A percentile compares a stretch with the other conserved stretches of the same genome.
phyloP scores from a whole-genome alignment of 83 land plant species.

The Diphasiastrum complanatum region DNA sequence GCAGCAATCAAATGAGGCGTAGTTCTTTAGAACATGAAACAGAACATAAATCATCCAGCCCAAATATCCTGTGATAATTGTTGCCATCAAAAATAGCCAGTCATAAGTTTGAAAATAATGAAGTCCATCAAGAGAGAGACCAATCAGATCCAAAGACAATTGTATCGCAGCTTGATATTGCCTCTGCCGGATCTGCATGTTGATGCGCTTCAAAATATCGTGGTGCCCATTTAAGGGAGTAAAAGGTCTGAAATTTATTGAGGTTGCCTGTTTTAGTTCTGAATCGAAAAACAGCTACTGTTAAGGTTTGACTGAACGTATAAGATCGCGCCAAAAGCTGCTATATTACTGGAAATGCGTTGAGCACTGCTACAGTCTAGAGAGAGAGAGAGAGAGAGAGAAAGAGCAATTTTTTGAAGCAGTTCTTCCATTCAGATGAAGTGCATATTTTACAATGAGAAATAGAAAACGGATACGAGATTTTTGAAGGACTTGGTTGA shows the following conservation, averaged over 20 bases:
- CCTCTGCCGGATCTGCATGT: conserved; percentile 39
- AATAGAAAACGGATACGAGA: conserved; percentile 61
- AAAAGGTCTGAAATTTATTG: conserved; percentile 77
- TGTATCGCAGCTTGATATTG: conserved; percentile 66
- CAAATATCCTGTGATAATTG: conserved; percentile 72
- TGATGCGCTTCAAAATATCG: conserved; percentile 40
- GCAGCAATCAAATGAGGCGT: conserved; percentile 38
- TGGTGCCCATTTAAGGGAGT: conserved; percentile 52
- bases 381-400: conserved; percentile 26
- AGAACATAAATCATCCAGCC: conserved; percentile 89
- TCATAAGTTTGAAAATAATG: conserved; percentile 98
- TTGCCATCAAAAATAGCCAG: conserved; percentile 81
- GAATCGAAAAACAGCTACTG: too few species aligned
- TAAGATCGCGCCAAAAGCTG: too few species aligned
- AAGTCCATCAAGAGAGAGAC: conserved; percentile 68
- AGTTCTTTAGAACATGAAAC: conserved; percentile 66
- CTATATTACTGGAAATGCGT: too few species aligned
- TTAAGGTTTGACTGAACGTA: too few species aligned
- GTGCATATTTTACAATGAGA: conserved; percentile 1
- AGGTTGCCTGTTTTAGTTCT: conserved; percentile 71
- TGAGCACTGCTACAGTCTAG: too few species aligned
- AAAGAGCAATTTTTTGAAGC: not conserved
- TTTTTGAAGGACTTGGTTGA: conserved; percentile 77
- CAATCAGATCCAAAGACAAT: conserved; percentile 48
- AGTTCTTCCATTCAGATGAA: not conserved